Base-by-base conservation (phyloP, 768 basidiomycete genomes). In the Termitomyces sp. region DNA sequence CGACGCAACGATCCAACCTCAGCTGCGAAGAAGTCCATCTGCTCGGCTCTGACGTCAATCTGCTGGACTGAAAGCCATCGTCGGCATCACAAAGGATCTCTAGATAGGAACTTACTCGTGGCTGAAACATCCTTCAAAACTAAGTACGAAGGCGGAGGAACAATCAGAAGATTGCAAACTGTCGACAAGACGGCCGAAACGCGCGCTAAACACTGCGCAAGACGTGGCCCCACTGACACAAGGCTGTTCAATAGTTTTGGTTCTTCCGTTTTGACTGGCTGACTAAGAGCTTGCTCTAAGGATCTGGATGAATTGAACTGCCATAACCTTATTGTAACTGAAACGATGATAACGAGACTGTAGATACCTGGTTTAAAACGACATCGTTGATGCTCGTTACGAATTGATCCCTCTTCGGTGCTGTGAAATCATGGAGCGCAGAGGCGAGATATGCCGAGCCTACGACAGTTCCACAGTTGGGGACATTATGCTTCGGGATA, bases 31-130 rank as follows among this genome's bases (percentile, higher is more conserved):
- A 77, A 75, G 2, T 64, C 63, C 6, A 70, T 67, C 65, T 85
- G 84, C 50, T 76, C 75, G 2, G 77, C 68, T 30, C 88, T 77
- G 4, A 82, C 75, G 63, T 83, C 80, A 3, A 83, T 62, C 63
- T 90, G 87, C 55, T 83, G 80, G 5, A 80, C 86, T 87, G 50
- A 22, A 28, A 50, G 49, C 51, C 45, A 8, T 37, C 10, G 17
- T 49, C 35, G 24, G 14, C 17, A 19, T 38, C 34, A 37, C 2
- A 17, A 41, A 10, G 26, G 21, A 37, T 15, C 50, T 45, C 52
- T 12, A 12, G 3, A 21, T 32, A n/a, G 5, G n/a, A 50, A 62
- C 37, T 17, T 55, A 77, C 78, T 58, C 17, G 72, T 74, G 3
- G 76, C 73, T 15, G 74, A 79, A 50, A 76, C 55, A 55, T 79